Base-by-base conservation (phyloP, 1,284 basidiomycete genomes). In the Cryptococcus sp. region DNA sequence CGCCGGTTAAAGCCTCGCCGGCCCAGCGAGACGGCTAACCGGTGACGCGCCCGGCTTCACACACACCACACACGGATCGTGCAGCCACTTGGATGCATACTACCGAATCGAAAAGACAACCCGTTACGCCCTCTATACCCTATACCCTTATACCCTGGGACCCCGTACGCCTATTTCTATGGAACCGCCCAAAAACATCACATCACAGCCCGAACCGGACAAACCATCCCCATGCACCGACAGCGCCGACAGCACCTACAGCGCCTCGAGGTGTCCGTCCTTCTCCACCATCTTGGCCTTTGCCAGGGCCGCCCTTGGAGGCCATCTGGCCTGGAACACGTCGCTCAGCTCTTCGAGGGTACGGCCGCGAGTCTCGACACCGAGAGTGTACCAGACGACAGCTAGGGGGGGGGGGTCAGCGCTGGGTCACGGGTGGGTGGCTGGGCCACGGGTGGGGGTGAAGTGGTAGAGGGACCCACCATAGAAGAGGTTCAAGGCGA, bases 331-430 rank as follows among this genome's bases (percentile, higher is more conserved):
- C 36, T 65, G 52, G 44, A 64, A 65, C 5, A 61, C 57, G 15
- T 49, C 38, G 15, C 60, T 47, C 12, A 66, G 44, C 43, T 66
- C 57, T 48, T 64, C 61, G 16, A 66, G 45, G 2, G 60, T 64
- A 23, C 61, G 51, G 13, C 60, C 63, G 35, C 60, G 40, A 12
- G 58, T 64, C 46, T 64, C 60, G 36, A 60, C 56, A 52, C 56
- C 60, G 40, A 62, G 57, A 36, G 53, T 45, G 52, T 38, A 60
- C 56, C 62, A 61, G 13, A 61, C 55, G 46, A 53, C 50, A 18
- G 53, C 56, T 58, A 23, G 13, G 20, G 12, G 49, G 8, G 20
- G n/a, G 12, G 13, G 4, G 48, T 46, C 39, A 46, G 21, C 15
- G 15, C 33, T 18, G 15, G 49, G n/a, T n/a, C n/a, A n/a, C n/a